Base-by-base conservation (phyloP, 495 filamentous ascomycete genomes). In the Trichoderma orchidacearum region DNA sequence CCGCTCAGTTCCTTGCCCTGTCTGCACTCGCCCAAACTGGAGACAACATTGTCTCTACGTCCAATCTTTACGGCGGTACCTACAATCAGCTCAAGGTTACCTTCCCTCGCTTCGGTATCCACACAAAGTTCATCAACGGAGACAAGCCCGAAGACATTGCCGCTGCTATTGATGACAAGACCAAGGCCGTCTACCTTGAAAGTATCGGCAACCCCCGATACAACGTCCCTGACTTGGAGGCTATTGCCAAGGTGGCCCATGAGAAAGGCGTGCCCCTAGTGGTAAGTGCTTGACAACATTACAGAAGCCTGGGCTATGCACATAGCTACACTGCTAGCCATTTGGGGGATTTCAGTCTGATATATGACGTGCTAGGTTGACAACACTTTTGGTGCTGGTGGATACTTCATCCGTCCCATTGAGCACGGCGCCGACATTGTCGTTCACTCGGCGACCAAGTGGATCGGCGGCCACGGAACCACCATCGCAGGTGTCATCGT, bases 71-170 rank as follows among this genome's bases (percentile, higher is more conserved):
- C 68, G 93, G 93, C 35, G 93, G 93, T 63, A 97, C 93, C 6
- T 98, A 97, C 75, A 98, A 97, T 69, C 94, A 97, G 69, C 83
- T 98, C 72, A 98, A 98, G 73, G 90, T 97, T 30, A 75, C 90
- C 57, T 75, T 97, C 52, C 85, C 89, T 15, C 85, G 93, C 6
- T 68, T 95, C 41, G 94, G 94, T 51, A 91, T 98, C 62, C 78
- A 70, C 27, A 94, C 91, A 59, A 96, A 91, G 75, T 98, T 97
- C 65, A 80, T 97, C 60, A 74, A 81, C 30, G 88, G 88, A 5
- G 90, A 98, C 69, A 82, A 81, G n/a, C 74, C 89, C 12, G 83
- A 83, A 57, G 90, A 92, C 65, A 86, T 97, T 61, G 84, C 81
- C 13, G 82, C 82, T 11, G 82, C 84, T 41, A 97, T 98, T 66